Evolutionary conservation across 2,329 filamentous ascomycete species (phyloP), one percentile per base, ranked within the genome.

Genomic region (Torrubiellomyces zombiae): DNA sequence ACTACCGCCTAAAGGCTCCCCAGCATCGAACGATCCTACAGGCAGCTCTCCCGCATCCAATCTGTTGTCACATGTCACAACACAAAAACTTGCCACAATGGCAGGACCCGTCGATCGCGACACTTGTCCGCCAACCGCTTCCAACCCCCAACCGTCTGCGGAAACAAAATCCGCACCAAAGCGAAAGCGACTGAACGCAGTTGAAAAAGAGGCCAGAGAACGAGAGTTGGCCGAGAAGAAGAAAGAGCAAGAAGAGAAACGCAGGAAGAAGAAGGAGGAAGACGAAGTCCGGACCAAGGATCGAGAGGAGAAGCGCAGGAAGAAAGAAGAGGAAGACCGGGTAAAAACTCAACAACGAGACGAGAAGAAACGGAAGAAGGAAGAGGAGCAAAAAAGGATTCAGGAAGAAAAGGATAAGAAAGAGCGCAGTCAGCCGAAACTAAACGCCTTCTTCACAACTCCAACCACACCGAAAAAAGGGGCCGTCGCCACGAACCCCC

Each of bases 351-450:
- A 54, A 22, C 56, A 61, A 32, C 49, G 47, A 8, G 51, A 53
- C 9, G 53, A 54, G 31, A 63, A 62, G 40, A 58, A 52, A 36
- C 49, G 49, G 16, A 56, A 62, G 34, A 63, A 60, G 38, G 62
- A 66, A 20, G 60, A 64, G 20, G 58, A 60, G 26, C 39, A 51
- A 21, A 38, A 49, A 21, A 46, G 43, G 23, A 23, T 43, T 2
- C 44, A 51, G 31, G 48, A 55, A 18, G 53, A 55, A 23, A 58
- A 61, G 37, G 56, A 59, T 14, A 66, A 55, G 35, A 65, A 60
- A 40, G 52, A 55, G n/a, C 47, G 55, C 9, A 57, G 47, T 26
- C 63, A 60, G 45, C 49, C 48, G 37, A 57, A 44, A 30, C 50
- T 67, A 9, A 55, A 48, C 22, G 48, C 41, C 20, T 63, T 30